Evolutionary conservation across 208 protist genomes (phyloP).

Genomic region (Leishmania braziliensis): DNA sequence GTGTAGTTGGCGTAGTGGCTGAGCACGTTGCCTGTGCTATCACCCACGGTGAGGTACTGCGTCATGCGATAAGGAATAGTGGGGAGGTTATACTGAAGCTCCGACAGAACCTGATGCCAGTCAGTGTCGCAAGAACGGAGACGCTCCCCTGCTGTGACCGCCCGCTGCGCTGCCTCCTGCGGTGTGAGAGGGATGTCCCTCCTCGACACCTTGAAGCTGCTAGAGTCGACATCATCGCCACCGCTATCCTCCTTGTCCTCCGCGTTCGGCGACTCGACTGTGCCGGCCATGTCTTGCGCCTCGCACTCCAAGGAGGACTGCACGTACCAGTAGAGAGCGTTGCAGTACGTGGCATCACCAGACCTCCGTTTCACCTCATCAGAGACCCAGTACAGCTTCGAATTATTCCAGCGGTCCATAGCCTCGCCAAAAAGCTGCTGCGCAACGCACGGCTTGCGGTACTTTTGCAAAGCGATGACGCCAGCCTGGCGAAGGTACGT

Average conservation of each 20-base stretch:
- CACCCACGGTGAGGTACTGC: slow-evolving; percentile 24
- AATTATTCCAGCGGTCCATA: slow-evolving; percentile 24
- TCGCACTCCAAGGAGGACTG: slow-evolving; percentile 19
- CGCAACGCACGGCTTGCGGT: slow-evolving; percentile 15
- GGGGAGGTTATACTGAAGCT: slow-evolving; percentile 14
- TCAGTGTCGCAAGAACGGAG: slow-evolving; percentile 26
- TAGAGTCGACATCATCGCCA: not conserved
- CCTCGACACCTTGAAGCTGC: not conserved
- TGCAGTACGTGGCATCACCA: slow-evolving; percentile 24
- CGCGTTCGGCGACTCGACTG: not conserved
- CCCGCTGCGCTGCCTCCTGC: slow-evolving; percentile 13
- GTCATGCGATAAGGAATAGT: slow-evolving; percentile 29
- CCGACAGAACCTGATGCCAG: slow-evolving; percentile 25
- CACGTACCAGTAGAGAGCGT: slow-evolving; percentile 32
- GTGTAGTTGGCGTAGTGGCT: slow-evolving; percentile 21
- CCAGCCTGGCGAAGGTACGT: slow-evolving; percentile 33
- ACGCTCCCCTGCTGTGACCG: slow-evolving; percentile 9
- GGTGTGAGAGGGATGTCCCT: not conserved
- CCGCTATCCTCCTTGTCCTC: not conserved
- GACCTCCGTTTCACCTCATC: slow-evolving; percentile 14
- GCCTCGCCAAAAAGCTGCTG: slow-evolving; percentile 14
- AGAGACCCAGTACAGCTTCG: slow-evolving; percentile 30
- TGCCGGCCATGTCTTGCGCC: not conserved
- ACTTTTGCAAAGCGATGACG: slow-evolving; percentile 13
- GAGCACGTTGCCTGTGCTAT: not conserved